Evolutionary conservation across 495 filamentous ascomycete genomes (phyloP).

Genomic region (Tuber indicum): DNA sequence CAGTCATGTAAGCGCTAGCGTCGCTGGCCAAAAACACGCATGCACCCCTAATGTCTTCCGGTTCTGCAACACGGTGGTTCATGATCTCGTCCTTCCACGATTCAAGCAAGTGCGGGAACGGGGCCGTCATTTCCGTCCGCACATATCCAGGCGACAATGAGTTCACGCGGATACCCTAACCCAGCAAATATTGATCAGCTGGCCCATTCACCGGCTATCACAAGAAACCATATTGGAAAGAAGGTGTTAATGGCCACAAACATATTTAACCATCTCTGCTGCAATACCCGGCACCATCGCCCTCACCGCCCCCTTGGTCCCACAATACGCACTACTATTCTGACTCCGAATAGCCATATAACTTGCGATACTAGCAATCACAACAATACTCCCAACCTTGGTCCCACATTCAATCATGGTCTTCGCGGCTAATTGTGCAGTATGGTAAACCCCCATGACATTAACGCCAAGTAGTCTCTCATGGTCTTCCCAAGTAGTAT

Average conservation of each 20-base stretch:
- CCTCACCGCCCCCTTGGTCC: conserved; percentile 40
- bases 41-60: conserved; percentile 84
- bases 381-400: conserved; percentile 47
- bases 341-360: conserved; percentile 44
- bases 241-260: conserved; percentile 3
- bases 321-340: conserved; percentile 42
- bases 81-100: conserved; percentile 89
- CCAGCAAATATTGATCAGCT: conserved; percentile 64
- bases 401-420: conserved; percentile 50
- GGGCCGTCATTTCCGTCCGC: conserved; percentile 63
- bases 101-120: conserved; percentile 72
- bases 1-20: conserved; percentile 78
- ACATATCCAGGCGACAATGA: conserved; percentile 84
- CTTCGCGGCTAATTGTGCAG: conserved; percentile 47
- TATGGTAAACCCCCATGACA: conserved; percentile 73
- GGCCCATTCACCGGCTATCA: conserved; percentile 73
- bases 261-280: conserved; percentile 78
- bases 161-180: conserved; percentile 75
- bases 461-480: conserved; percentile 57
- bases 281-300: conserved; percentile 44
- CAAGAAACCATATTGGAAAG: conserved; percentile 45
- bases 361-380: conserved; percentile 50
- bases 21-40: conserved; percentile 85
- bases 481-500: conserved; percentile 47
- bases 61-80: conserved; percentile 80